Evolutionary conservation across 202 grass and related monocot species (phyloP).

Genomic region (Digitaria exilis): DNA sequence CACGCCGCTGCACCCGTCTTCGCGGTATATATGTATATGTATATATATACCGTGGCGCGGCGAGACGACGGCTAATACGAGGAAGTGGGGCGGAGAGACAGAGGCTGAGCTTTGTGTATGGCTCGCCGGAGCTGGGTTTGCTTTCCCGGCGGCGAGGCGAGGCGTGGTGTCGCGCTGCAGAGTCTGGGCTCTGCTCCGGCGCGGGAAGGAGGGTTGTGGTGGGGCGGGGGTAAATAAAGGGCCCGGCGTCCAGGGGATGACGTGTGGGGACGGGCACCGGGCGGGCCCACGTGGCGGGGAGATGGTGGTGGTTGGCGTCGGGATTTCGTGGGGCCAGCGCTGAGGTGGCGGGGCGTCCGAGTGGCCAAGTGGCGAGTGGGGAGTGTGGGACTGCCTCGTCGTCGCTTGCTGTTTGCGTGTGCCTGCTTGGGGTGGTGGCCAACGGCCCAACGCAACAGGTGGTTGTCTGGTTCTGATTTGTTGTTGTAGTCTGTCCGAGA

Average conservation of each 20-base stretch:
- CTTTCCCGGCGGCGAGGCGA: not conserved
- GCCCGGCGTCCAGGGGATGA: not conserved
- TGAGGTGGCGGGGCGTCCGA: not conserved
- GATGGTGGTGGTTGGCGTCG: not conserved
- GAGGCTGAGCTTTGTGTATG: not conserved
- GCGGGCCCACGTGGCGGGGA: conserved; percentile 7
- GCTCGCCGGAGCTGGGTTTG: conserved; percentile 21
- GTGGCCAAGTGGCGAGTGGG: not conserved
- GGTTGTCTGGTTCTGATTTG: not conserved
- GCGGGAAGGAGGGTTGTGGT: not conserved
- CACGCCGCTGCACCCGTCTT: conserved; percentile 29
- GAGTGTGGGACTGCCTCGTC: not conserved
- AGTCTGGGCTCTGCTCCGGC: conserved; percentile 24
- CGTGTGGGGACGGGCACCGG: conserved; percentile 36
- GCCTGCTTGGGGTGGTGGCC: not conserved
- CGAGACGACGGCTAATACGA: conserved; percentile 3
- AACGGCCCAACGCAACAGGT: not conserved
- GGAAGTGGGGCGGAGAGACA: not conserved
- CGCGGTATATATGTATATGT: not conserved
- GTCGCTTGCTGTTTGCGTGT: not conserved
- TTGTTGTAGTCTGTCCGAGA: not conserved
- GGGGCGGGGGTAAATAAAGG: conserved; percentile 46
- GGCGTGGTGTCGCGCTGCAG: not conserved
- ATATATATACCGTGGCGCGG: too few relatives aligned
- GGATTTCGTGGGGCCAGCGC: conserved; percentile 28